Evolutionary conservation across 129 eudicot genomes (phyloP).

Genomic region (Rutidosis leptorrhynchoides): DNA sequence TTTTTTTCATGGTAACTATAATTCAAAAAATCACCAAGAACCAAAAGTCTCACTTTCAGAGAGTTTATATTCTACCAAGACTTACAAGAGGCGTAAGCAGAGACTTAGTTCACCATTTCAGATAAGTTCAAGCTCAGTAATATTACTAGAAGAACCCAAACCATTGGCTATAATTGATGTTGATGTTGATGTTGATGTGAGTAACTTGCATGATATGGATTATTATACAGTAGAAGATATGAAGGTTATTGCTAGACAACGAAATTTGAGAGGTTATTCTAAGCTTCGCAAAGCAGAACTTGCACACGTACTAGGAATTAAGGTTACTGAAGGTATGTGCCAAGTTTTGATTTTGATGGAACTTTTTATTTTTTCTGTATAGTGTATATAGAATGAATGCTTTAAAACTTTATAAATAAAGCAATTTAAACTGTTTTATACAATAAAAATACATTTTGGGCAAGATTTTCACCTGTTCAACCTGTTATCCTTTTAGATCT

Average conservation of each 20-base stretch:
- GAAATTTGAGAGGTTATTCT: slow-evolving; percentile 22
- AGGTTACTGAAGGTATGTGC: slow-evolving; percentile 21
- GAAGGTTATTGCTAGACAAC: slow-evolving; percentile 28
- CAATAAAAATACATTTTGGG: neutral
- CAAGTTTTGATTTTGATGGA: neutral
- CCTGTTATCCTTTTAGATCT: neutral
- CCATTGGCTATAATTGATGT: slow-evolving; percentile 5
- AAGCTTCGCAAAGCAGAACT: slow-evolving; percentile 42
- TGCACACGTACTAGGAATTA: slow-evolving; percentile 30
- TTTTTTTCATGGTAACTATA: slow-evolving; percentile 11
- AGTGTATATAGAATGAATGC: neutral
- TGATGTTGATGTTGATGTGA: slow-evolving; percentile 19
- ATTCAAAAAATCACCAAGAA: slow-evolving; percentile 11
- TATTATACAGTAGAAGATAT: slow-evolving; percentile 30
- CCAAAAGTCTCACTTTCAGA: slow-evolving; percentile 9
- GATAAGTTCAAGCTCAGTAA: slow-evolving; percentile 20
- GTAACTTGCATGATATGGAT: slow-evolving; percentile 18
- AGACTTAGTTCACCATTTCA: slow-evolving; percentile 21
- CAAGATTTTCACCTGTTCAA: neutral
- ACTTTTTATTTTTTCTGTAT: neutral
- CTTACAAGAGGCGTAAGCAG: slow-evolving; percentile 14
- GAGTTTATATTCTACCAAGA: slow-evolving; percentile 23
- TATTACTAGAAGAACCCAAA: slow-evolving; percentile 19
- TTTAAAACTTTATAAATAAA: neutral
- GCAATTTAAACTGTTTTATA: neutral